Conservation (phyloP, 768 basidiomycete species). For the Suillus subluteus region DNA sequence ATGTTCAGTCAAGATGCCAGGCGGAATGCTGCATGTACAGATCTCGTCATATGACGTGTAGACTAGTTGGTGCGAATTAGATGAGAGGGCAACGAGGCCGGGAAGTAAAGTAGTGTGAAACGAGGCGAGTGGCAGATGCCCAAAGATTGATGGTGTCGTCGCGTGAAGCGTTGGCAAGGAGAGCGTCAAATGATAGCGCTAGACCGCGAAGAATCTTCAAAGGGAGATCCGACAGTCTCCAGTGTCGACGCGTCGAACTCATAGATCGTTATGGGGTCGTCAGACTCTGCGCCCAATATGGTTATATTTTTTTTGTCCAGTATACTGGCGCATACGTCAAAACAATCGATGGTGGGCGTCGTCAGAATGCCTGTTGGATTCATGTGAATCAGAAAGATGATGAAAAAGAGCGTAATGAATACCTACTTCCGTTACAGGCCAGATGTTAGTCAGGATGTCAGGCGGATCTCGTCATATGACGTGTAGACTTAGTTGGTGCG, state of each 20-base stretch:
- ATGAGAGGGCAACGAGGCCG: background rate
- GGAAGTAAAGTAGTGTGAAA: no score
- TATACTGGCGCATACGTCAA: background rate
- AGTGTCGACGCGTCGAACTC: background rate
- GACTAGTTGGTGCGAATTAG: background rate
- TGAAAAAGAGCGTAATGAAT: background rate
- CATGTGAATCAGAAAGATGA: background rate
- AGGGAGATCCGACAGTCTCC: background rate
- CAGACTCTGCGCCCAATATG: background rate
- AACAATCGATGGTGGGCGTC: no score
- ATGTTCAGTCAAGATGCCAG: background rate
- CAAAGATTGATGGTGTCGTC: background rate
- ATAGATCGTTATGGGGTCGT: background rate
- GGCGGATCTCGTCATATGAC: background rate
- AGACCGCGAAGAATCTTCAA: background rate
- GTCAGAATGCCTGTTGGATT: background rate
- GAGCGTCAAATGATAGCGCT: background rate
- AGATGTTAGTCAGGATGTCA: background rate
- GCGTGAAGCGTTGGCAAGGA: background rate
- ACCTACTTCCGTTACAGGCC: background rate
- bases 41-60: background rate
- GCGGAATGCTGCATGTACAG: background rate
- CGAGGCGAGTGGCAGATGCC: background rate
- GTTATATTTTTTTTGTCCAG: background rate
- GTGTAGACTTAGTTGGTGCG: background rate